Evolutionary conservation across 176 grass and related monocot species (phyloP).

Genomic region (Avena atlantica): DNA sequence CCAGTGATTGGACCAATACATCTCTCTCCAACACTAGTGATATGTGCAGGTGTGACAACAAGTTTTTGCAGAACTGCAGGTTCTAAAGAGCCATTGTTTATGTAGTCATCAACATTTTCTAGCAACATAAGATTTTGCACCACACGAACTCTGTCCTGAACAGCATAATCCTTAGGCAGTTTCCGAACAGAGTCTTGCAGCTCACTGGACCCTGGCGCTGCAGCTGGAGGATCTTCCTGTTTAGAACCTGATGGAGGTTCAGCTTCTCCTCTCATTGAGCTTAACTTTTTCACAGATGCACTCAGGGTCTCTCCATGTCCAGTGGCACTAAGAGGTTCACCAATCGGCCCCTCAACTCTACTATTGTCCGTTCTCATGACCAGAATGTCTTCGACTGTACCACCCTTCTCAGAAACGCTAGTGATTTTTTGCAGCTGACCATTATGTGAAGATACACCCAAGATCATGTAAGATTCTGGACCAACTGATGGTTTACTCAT

Average conservation of each 20-base stretch:
- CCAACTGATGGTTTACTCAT: not conserved
- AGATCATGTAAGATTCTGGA: constrained; percentile 8
- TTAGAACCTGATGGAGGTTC: constrained; percentile 15
- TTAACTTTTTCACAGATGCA: constrained; percentile 20
- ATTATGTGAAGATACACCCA: constrained; percentile 21
- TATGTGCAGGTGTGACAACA: not conserved
- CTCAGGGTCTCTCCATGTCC: not conserved
- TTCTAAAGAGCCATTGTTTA: constrained; percentile 9
- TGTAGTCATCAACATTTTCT: not conserved
- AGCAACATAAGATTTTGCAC: not conserved
- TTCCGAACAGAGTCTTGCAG: constrained; percentile 5
- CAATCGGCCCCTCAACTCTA: not conserved
- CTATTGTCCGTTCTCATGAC: not conserved
- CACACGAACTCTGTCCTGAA: constrained; percentile 9
- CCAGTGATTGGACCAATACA: constrained; percentile 14
- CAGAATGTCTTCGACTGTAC: not conserved
- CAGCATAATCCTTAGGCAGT: not conserved
- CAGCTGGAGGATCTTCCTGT: constrained; percentile 25
- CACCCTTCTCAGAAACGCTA: constrained; percentile 4
- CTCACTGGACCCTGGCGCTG: not conserved
- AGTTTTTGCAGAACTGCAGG: constrained; percentile 4
- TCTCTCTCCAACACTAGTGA: constrained; percentile 24
- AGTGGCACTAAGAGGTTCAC: not conserved
- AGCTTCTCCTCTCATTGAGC: not conserved
- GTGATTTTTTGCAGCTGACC: constrained; percentile 8